These are phyloP conservation scores for Ceratocystiopsis brevicomis DNA, from an alignment of 2,329 filamentous ascomycete species.

Conservation along the genomic window DNA sequence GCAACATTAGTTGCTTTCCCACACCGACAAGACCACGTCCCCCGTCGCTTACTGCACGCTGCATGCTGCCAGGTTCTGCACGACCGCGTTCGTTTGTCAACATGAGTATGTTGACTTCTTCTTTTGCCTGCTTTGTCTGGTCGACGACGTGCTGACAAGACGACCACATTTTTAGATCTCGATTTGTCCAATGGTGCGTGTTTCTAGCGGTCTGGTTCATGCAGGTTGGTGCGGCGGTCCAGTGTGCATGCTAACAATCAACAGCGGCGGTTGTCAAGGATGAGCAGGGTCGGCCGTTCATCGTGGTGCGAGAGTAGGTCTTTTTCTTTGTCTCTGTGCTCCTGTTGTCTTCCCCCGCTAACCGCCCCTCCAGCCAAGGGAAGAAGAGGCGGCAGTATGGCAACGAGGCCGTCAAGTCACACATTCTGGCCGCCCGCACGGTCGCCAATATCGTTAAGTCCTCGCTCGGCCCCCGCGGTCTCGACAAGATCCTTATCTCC, in stretches of 20 bases:
- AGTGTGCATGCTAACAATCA: constrained; percentile 3
- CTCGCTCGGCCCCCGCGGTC: constrained; percentile 81
- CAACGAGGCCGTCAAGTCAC: constrained; percentile 92
- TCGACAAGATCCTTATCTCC: constrained; percentile 98
- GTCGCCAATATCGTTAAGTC: constrained; percentile 96
- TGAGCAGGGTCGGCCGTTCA: constrained; percentile 92
- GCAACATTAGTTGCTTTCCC: no score
- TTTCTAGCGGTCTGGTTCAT: constrained; percentile 6
- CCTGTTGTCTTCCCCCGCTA: no score
- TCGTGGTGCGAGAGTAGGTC: constrained; percentile 88
- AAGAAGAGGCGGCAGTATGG: constrained; percentile 95
- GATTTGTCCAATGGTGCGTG: constrained; percentile 64
- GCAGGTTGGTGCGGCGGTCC: not conserved
- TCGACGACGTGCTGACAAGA: no score
- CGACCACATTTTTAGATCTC: constrained; percentile 38
- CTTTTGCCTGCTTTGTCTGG: no score
- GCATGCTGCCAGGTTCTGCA: no score
- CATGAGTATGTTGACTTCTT: no score
- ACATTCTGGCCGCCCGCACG: constrained; percentile 90
- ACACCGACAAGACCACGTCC: no score
- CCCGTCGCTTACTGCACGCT: no score
- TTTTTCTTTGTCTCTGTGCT: not conserved
- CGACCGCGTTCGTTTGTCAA: no score
- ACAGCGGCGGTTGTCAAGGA: constrained; percentile 71
- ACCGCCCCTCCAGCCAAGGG: constrained; percentile 47